These are phyloP conservation scores for Cyclotella kingstonii DNA, from an alignment of 108 stramenopile genomes.

Conservation along the genomic window DNA sequence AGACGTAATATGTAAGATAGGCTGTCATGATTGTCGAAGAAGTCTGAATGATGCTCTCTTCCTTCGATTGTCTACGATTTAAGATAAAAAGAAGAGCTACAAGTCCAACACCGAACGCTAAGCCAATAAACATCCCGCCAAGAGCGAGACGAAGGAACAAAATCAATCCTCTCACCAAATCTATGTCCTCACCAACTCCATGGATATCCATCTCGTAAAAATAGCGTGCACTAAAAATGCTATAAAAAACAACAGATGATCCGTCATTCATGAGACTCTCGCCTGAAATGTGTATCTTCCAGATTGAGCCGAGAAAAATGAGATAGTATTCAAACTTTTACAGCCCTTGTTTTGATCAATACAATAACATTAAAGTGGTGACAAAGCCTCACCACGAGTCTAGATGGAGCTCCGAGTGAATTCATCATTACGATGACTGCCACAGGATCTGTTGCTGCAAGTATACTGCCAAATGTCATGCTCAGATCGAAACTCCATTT, in stretches of 20 bases:
- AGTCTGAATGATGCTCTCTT: conserved; percentile 81
- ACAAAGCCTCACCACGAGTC: conserved; percentile 47
- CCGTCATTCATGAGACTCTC: conserved; percentile 90
- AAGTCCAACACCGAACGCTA: conserved; percentile 56
- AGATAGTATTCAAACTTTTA: not conserved
- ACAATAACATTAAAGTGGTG: not conserved
- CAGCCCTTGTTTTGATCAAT: not conserved
- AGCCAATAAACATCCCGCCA: conserved; percentile 78
- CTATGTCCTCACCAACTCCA: conserved; percentile 33
- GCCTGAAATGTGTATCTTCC: conserved; percentile 66
- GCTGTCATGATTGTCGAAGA: conserved; percentile 72
- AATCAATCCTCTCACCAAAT: conserved; percentile 14
- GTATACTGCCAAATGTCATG: conserved; percentile 86
- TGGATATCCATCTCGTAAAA: conserved; percentile 45
- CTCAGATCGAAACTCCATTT: conserved; percentile 61
- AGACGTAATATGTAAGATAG: conserved; percentile 79
- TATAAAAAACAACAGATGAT: conserved; percentile 87
- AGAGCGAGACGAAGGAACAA: conserved; percentile 21
- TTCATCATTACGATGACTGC: conserved; percentile 85
- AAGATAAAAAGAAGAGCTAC: conserved; percentile 41
- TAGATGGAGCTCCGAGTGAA: conserved; percentile 67
- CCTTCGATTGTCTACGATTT: conserved; percentile 51
- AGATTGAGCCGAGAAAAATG: not conserved
- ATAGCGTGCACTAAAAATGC: conserved; percentile 63
- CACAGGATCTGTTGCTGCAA: conserved; percentile 91